Conservation (phyloP, 1,284 basidiomycete species). For the Macrocybe sp. region DNA sequence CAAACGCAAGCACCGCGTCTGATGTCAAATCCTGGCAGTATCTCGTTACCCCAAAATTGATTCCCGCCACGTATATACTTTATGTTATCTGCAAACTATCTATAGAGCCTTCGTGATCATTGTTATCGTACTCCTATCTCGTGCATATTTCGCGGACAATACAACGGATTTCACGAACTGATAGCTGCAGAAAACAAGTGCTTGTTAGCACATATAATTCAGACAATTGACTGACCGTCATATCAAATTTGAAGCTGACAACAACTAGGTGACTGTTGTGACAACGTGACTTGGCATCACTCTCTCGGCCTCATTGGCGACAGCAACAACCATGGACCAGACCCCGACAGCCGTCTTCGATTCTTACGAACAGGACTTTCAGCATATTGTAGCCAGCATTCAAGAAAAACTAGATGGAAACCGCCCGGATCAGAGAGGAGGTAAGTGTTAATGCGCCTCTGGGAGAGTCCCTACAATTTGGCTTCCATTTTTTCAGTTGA, state of each 20-base stretch:
- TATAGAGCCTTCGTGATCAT: no score
- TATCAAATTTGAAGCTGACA: no score
- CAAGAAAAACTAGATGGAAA: conserved; percentile 63
- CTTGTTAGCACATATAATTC: no score
- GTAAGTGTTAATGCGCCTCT: conserved; percentile 23
- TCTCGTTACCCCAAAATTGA: conserved; percentile 24
- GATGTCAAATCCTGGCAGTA: conserved; percentile 17
- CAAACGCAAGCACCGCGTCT: conserved; percentile 41
- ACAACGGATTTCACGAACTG: no score
- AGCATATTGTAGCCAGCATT: conserved; percentile 54
- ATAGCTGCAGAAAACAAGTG: no score
- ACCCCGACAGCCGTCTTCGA: conserved; percentile 67
- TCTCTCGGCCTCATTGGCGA: background rate
- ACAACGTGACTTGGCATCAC: conserved; percentile 1
- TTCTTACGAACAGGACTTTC: conserved; percentile 70
- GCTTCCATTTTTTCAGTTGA: conserved; percentile 40
- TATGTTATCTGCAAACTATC: no score
- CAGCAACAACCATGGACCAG: conserved; percentile 48
- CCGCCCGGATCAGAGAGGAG: conserved; percentile 49
- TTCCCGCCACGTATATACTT: no score
- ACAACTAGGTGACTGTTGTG: background rate
- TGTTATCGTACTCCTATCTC: no score
- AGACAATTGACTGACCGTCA: no score
- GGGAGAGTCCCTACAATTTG: background rate
- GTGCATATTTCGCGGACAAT: no score